Evolutionary conservation across 495 filamentous ascomycete species (phyloP).

Genomic region (Glutinoglossum americanum): DNA sequence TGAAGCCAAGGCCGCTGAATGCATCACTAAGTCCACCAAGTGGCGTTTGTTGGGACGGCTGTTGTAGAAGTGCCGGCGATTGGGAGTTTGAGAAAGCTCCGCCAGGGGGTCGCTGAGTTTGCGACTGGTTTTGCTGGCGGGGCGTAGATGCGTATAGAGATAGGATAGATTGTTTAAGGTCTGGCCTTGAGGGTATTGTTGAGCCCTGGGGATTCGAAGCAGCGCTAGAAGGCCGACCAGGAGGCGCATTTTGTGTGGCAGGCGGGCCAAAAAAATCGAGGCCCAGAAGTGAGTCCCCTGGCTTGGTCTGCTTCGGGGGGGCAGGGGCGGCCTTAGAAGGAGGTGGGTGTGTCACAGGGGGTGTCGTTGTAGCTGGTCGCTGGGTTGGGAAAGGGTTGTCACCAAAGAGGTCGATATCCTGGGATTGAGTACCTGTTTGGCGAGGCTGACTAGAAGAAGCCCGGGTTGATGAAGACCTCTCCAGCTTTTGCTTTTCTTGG

Average conservation of each 20-base stretch:
- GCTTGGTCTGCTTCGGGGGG: slow-evolving; percentile 41
- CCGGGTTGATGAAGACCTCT: slow-evolving; percentile 34
- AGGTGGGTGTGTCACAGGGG: slow-evolving; percentile 22
- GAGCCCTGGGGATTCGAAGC: slow-evolving; percentile 34
- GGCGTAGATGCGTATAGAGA: slow-evolving; percentile 82
- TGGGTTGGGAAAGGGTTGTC: slow-evolving; percentile 32
- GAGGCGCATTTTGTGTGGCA: slow-evolving; percentile 30
- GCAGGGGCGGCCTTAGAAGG: slow-evolving; percentile 41
- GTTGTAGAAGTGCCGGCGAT: slow-evolving; percentile 27
- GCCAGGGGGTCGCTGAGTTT: slow-evolving; percentile 34
- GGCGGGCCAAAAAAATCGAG: slow-evolving; percentile 76
- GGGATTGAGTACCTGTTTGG: slow-evolving; percentile 16
- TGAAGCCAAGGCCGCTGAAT: slow-evolving; percentile 65
- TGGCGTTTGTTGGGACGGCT: slow-evolving; percentile 19
- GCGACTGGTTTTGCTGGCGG: slow-evolving; percentile 35
- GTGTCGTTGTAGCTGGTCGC: slow-evolving; percentile 39
- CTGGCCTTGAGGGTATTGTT: slow-evolving; percentile 54
- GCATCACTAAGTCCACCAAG: slow-evolving; percentile 68
- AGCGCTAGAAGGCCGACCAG: slow-evolving; percentile 48
- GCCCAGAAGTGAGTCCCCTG: slow-evolving; percentile 70
- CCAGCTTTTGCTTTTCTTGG: slow-evolving; percentile 48
- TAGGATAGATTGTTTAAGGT: slow-evolving; percentile 90
- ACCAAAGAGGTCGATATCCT: slow-evolving; percentile 40
- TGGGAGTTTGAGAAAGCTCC: slow-evolving; percentile 46
- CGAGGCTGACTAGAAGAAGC: slow-evolving; percentile 13